Conservation (phyloP, 257 asterid genomes). For the Rhazya stricta region DNA sequence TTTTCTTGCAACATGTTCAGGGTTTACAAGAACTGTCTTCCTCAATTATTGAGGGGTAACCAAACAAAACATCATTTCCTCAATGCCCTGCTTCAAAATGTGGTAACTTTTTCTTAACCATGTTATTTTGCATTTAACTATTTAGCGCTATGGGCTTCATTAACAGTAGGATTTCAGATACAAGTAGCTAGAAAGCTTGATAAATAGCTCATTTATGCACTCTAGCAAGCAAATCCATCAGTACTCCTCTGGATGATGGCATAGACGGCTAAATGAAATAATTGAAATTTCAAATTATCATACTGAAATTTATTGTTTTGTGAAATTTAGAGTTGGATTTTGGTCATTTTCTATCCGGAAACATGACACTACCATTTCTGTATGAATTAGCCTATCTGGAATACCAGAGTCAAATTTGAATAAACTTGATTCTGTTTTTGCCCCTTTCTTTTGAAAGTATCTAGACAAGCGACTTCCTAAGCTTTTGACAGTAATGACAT, state of each 20-base stretch:
- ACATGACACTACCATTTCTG: too few relatives aligned
- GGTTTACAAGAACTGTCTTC: constrained; percentile 83
- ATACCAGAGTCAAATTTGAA: not conserved
- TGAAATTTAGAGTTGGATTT: not conserved
- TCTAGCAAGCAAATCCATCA: not conserved
- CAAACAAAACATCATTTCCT: constrained; percentile 51
- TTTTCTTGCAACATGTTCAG: constrained; percentile 32
- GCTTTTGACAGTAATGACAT: not conserved
- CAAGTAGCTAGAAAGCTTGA: not conserved
- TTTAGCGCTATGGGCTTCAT: not conserved
- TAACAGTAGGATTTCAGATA: not conserved
- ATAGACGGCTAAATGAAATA: not conserved
- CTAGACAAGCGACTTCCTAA: not conserved
- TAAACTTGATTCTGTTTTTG: not conserved
- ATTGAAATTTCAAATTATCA: not conserved
- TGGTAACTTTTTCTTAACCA: constrained; percentile 47
- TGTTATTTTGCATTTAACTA: constrained; percentile 5
- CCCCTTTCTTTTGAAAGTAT: not conserved
- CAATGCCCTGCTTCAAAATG: constrained; percentile 47
- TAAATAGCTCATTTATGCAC: not conserved
- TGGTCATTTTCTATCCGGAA: not conserved
- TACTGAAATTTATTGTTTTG: not conserved
- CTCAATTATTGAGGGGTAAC: constrained; percentile 51
- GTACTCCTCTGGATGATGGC: not conserved
- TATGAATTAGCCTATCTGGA: not conserved